Percentiles rank a stretch among this genome's conserved stretches.
Evolutionary conservation across 768 basidiomycete genomes (phyloP).

Genomic region (Leucosporidium scottii): DNA sequence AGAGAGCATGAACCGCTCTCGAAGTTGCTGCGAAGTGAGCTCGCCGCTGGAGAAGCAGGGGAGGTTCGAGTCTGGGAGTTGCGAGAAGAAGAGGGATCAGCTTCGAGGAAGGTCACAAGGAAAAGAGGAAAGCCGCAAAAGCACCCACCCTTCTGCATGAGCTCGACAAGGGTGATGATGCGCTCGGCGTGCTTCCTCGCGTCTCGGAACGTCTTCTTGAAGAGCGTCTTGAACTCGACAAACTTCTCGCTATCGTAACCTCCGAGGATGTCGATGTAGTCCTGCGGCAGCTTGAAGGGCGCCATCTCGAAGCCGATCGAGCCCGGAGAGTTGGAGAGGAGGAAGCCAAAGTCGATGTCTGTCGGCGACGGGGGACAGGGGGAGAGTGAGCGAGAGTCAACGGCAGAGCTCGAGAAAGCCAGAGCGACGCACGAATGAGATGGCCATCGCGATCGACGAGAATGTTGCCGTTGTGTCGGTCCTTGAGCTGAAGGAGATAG

Average conservation of each 20-base stretch:
- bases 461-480: conserved; percentile 97
- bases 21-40: conserved; percentile 75
- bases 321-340: conserved; percentile 91
- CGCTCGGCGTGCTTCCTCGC: conserved; percentile 93
- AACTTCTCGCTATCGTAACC: conserved; percentile 70
- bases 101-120: background rate
- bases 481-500: conserved; percentile 96
- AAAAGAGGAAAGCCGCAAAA: too few species aligned
- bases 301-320: conserved; percentile 99
- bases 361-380: too few species aligned
- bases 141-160: conserved; percentile 86
- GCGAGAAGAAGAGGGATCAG: background rate
- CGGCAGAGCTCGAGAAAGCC: background rate
- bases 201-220: conserved; percentile 87
- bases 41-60: conserved; percentile 76
- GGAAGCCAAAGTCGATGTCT: conserved; percentile 97
- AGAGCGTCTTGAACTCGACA: conserved; percentile 73
- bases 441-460: conserved; percentile 91
- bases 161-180: conserved; percentile 86
- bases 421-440: conserved; percentile 52
- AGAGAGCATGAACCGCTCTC: conserved; percentile 88
- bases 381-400: too few species aligned
- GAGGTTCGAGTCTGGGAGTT: conserved; percentile 21
- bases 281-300: conserved; percentile 89
- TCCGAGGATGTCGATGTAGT: conserved; percentile 93